Conservation (phyloP, 495 filamentous ascomycete genomes). For the Aspergillus avenaceus region DNA sequence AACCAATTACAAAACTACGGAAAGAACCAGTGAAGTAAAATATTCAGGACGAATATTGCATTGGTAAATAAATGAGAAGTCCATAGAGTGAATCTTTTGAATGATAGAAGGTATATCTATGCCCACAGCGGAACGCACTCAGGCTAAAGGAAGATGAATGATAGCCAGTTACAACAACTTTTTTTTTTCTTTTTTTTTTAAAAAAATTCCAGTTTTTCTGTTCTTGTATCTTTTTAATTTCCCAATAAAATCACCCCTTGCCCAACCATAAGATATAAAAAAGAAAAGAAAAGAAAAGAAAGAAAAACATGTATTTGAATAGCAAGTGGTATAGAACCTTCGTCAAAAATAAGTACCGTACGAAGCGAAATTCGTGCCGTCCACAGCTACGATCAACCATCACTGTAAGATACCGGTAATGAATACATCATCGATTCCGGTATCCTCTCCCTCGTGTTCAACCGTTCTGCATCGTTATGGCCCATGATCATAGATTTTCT, state of each 20-base stretch:
- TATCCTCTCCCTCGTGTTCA: slow-evolving; percentile 3
- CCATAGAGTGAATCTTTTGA: no score
- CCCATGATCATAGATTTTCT: slow-evolving; percentile 14
- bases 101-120: no score
- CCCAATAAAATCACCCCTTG: not conserved
- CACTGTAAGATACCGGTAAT: slow-evolving; percentile 6
- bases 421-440: not conserved
- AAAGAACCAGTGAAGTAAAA: no score
- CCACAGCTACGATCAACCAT: slow-evolving; percentile 14
- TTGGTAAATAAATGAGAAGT: no score
- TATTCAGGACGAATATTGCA: no score
- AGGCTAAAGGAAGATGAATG: no score
- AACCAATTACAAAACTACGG: no score
- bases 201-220: not conserved
- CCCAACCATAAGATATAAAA: slow-evolving; percentile 4
- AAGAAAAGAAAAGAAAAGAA: no score
- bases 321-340: slow-evolving; percentile 26
- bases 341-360: slow-evolving; percentile 24
- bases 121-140: no score
- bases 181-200: not conserved
- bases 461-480: slow-evolving; percentile 10
- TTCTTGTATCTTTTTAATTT: slow-evolving; percentile 3
- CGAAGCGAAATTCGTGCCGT: slow-evolving; percentile 17
- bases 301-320: slow-evolving; percentile 17
- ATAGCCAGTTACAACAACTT: no score